Evolutionary conservation across 805 yeast species (phyloP), one percentile per base, ranked within the genome.

Genomic region (Ogataea polymorpha): DNA sequence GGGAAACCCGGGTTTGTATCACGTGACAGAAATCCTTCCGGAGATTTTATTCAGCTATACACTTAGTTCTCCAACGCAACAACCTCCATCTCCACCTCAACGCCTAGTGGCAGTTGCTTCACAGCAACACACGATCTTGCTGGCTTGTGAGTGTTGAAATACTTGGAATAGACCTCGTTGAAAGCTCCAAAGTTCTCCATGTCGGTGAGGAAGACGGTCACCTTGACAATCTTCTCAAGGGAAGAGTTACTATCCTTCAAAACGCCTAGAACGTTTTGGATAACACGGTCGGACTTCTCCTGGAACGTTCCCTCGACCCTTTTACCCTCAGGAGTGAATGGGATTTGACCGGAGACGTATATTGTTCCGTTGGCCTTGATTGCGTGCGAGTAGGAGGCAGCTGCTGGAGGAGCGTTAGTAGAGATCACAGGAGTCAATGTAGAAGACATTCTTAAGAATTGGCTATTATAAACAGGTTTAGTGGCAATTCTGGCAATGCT

Each of bases 101-200:
- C 73, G 46, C 88, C 88, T 65, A 93, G 77, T 46, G 99, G 99
- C 55, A 93, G 80, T 49, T 79, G 80, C 67, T 81, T 82, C 49
- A 90, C 98, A 32, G 97, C 97, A 55, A 93, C 95, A 74, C 97
- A 93, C 2, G 97, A 86, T 77, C 99, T 87, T 28, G 98, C 98
- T 32, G 99, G 98, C 65, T 83, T 84, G 70, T 83, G 91, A 34
- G 67, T 71, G 58, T 62, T 74, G 71, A 87, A 87, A 68, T 85
- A 82, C 65, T 81, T 74, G 45, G 79, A 80, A 68, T 93, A 93
- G 38, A 86, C 95, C 51, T 72, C 75, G 71, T 93, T 93, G 72
- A 93, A 86, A 49, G 78, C 84, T 47, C 77, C 87, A 60, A 93
- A 93, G 62, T 84, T 77, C 56, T 72, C 71, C 83, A 93, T 91